Evolutionary conservation across 176 grass and related monocot genomes (phyloP), one percentile per base, ranked within the genome.

Genomic region (Lolium perenne): DNA sequence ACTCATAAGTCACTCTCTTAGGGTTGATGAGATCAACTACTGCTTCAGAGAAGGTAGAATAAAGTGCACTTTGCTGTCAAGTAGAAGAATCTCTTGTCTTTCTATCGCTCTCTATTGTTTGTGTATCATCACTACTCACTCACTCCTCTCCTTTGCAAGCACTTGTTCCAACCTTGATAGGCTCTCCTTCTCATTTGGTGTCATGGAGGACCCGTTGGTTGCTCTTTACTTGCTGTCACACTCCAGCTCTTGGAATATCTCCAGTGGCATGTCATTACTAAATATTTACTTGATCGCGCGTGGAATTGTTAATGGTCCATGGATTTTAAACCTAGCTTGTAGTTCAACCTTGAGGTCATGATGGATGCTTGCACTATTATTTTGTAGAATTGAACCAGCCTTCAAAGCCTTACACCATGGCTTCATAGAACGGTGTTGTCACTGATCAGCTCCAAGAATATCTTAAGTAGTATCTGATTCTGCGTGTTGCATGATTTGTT

Each of bases 151-250:
- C 35, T 49, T 79, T 66, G 74, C 58, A 38, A 79, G 84, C 89
- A 90, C 80, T 74, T 87, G 73, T 66, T 26, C 48, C 18, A 80
- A 14, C 40, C 25, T 80, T 69, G 80, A 87, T 84, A 87, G 85
- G 85, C 38, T 54, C 50, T 69, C 76, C 40, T 45, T 76, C 18
- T 91, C 80, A 87, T 74, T 40, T n/a, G 53, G 15, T 76, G 83
- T 66, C 17, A 64, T 66, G 79, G 70, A 86, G 72, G 63, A 51
- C 46, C 73, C 80, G 63, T 65, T 65, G 22, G 23, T 82, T 71
- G 70, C 45, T 35, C 79, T 83, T 90, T 83, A 83, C 74, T 66
- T 91, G 49, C 58, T 10, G 80, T 91, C 89, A 84, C 80, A 16
- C 80, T 80, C 80, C 49, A 80, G 59, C 50, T 84, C 60, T 32